phyloP scores from a whole-genome alignment of 176 grass and related monocot genomes.

The Luzula sylvatica region DNA sequence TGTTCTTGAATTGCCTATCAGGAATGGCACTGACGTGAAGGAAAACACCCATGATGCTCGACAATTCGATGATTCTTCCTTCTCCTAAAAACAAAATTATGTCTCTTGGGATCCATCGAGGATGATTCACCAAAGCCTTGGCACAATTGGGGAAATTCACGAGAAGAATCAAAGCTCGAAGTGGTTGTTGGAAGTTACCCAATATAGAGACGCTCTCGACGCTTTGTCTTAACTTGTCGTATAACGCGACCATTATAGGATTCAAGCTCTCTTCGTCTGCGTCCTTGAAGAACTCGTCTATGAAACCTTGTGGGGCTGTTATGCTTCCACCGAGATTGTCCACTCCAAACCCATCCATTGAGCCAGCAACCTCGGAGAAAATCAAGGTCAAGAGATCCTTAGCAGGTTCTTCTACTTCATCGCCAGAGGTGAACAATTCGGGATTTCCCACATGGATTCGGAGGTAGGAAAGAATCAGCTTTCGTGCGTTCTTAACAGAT shows the following conservation, averaged over 20 bases:
- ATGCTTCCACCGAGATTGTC: conserved; percentile 31
- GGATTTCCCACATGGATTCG: conserved; percentile 66
- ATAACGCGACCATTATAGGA: conserved; percentile 44
- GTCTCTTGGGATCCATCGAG: conserved; percentile 66
- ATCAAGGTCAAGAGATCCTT: conserved; percentile 53
- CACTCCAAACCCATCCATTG: conserved; percentile 36
- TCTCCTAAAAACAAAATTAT: conserved; percentile 59
- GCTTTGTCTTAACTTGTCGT: conserved; percentile 51
- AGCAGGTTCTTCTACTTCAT: conserved; percentile 26
- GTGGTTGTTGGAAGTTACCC: conserved; percentile 76
- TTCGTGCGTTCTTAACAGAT: conserved; percentile 44
- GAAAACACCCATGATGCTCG: conserved; percentile 69
- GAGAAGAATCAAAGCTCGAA: conserved; percentile 55
- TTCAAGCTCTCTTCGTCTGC: conserved; percentile 57
- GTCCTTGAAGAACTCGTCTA: conserved; percentile 61
- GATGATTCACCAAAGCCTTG: conserved; percentile 77
- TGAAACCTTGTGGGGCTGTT: conserved; percentile 44
- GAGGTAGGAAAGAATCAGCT: conserved; percentile 58
- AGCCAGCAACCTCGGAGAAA: conserved; percentile 47
- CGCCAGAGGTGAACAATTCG: conserved; percentile 47
- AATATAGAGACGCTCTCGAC: conserved; percentile 56
- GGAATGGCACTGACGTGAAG: conserved; percentile 78
- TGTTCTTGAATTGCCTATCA: conserved; percentile 57
- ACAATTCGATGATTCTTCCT: conserved; percentile 75
- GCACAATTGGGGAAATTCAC: conserved; percentile 55